phyloP scores from a whole-genome alignment of 306 rosid genomes.

The Acacia crassicarpa region DNA sequence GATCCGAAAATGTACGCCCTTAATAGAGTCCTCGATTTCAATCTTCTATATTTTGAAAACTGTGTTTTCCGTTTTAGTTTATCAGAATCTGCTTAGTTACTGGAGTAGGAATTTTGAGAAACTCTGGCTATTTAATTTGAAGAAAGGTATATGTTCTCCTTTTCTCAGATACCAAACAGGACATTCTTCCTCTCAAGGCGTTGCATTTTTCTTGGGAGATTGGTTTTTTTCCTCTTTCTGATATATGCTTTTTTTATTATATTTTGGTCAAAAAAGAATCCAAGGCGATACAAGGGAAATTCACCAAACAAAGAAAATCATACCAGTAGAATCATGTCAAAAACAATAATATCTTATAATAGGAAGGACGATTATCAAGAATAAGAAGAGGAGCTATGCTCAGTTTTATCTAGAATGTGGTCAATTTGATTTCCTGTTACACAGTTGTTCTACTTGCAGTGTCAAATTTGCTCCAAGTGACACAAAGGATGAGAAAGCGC shows the following conservation, averaged over 20 bases:
- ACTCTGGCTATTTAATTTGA: neutral
- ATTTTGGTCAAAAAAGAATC: constrained; percentile 9
- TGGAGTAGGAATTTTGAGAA: neutral
- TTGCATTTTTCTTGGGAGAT: neutral
- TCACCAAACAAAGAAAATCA: neutral
- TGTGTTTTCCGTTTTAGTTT: neutral
- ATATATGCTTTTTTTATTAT: neutral
- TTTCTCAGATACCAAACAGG: neutral
- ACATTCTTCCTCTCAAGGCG: neutral
- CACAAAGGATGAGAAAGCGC: constrained; percentile 64
- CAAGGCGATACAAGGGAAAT: neutral
- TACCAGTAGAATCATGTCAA: neutral
- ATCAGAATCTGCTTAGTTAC: neutral
- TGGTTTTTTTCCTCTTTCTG: neutral
- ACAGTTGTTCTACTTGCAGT: constrained; percentile 60
- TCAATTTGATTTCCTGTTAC: constrained; percentile 72
- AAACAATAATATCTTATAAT: constrained; percentile 4
- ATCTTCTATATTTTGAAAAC: neutral
- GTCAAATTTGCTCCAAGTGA: constrained; percentile 69
- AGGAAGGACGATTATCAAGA: constrained; percentile 48
- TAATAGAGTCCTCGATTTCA: neutral
- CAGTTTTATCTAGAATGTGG: constrained; percentile 80
- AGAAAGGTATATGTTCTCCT: neutral
- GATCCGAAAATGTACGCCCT: constrained; percentile 35
- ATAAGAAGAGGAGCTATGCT: constrained; percentile 85